These are phyloP conservation scores for Clonostachys sp. DNA, from an alignment of 2,329 filamentous ascomycete species.

Conservation along the genomic window DNA sequence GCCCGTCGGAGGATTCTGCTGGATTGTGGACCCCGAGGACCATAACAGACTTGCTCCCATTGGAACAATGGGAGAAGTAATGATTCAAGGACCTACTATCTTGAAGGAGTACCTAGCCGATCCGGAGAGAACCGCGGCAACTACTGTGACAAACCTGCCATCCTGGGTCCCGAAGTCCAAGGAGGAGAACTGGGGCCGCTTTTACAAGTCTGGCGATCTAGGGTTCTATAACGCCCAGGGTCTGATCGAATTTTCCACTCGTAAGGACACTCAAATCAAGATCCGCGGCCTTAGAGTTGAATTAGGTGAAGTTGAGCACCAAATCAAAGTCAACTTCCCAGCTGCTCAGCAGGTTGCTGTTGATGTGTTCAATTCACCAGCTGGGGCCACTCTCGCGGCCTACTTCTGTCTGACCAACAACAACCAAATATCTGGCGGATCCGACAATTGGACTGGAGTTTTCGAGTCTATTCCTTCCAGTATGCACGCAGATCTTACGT, in stretches of 20 bases:
- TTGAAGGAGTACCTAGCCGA: neutral
- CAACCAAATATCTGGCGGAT: neutral
- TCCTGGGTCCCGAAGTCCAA: too few species aligned
- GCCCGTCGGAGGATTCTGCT: neutral
- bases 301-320: slow-evolving; percentile 14
- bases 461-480: neutral
- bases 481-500: neutral
- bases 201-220: slow-evolving; percentile 9
- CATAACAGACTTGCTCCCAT: neutral
- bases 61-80: neutral
- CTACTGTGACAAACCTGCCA: too few species aligned
- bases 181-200: neutral
- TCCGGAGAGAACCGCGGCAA: neutral
- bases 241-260: slow-evolving; percentile 12
- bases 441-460: neutral
- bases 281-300: slow-evolving; percentile 47
- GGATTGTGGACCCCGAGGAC: neutral
- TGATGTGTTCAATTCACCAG: slow-evolving; percentile 2
- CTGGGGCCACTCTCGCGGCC: neutral
- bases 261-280: slow-evolving; percentile 29
- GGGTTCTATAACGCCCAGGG: neutral
- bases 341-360: slow-evolving; percentile 1
- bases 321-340: neutral
- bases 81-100: neutral
- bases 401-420: neutral